Evolutionary conservation across 1,139 yeast genomes (phyloP).

Genomic region (Taiozyma sp.): DNA sequence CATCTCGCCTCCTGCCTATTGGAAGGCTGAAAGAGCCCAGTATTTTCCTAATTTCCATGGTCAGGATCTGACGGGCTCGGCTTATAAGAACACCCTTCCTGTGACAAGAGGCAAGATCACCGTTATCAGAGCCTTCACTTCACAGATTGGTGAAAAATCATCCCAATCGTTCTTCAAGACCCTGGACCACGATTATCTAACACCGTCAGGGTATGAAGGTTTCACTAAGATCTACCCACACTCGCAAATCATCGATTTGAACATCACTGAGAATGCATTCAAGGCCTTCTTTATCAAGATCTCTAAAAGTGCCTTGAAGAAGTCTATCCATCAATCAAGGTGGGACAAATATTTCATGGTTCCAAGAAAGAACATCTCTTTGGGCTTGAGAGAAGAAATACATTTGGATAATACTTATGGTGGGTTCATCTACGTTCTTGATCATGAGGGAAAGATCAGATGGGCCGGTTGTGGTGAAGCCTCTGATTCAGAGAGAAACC

Average conservation of each 20-base stretch:
- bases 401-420: slow-evolving; percentile 71
- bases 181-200: slow-evolving; percentile 31
- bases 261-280: slow-evolving; percentile 63
- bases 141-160: slow-evolving; percentile 69
- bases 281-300: slow-evolving; percentile 60
- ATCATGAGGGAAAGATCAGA: slow-evolving; percentile 64
- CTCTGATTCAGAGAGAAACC: slow-evolving; percentile 51
- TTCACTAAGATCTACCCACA: slow-evolving; percentile 39
- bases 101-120: slow-evolving; percentile 49
- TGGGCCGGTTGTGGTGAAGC: slow-evolving; percentile 94
- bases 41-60: slow-evolving; percentile 85
- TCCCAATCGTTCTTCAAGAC: slow-evolving; percentile 53
- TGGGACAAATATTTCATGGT: slow-evolving; percentile 58
- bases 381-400: slow-evolving; percentile 52
- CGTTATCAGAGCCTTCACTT: slow-evolving; percentile 59
- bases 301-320: slow-evolving; percentile 41
- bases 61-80: slow-evolving; percentile 40
- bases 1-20: slow-evolving; percentile 70
- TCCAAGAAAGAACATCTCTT: slow-evolving; percentile 54
- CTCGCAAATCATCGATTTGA: slow-evolving; percentile 68
- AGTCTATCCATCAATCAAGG: slow-evolving; percentile 42
- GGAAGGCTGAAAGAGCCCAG: slow-evolving; percentile 66
- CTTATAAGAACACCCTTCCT: slow-evolving; percentile 20
- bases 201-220: slow-evolving; percentile 16
- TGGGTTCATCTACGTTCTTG: slow-evolving; percentile 80